phyloP scores from a whole-genome alignment of 495 filamentous ascomycete species.

The Copromyces sp. region DNA sequence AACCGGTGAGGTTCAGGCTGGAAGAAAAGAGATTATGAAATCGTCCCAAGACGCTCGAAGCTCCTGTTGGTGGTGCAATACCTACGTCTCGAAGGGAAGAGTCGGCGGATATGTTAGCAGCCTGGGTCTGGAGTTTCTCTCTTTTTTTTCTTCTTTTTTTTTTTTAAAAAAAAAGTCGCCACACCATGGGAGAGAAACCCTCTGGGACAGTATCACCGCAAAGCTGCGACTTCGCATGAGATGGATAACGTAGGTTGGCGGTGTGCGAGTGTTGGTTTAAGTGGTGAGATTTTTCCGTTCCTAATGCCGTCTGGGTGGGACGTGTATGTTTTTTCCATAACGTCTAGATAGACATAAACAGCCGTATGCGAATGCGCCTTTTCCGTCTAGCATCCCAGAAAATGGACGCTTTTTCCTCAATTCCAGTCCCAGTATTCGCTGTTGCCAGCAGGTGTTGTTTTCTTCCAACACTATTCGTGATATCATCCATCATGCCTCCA shows the following conservation, averaged over 20 bases:
- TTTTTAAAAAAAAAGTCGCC: background rate
- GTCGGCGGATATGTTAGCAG: background rate
- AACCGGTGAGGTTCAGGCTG: background rate
- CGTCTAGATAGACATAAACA: background rate
- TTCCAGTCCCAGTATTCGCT: background rate
- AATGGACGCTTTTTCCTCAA: background rate
- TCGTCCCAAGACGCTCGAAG: background rate
- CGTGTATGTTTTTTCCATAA: background rate
- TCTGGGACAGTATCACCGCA: background rate
- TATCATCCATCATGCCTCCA: background rate
- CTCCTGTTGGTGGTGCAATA: background rate
- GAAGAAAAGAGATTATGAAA: background rate
- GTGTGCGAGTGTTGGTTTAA: background rate
- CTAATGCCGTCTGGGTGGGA: background rate
- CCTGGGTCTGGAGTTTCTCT: background rate
- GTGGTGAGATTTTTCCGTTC: background rate
- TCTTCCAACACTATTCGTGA: background rate
- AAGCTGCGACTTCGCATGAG: background rate
- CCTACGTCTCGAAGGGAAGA: background rate
- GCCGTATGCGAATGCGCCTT: background rate
- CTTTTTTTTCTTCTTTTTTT: too few species aligned
- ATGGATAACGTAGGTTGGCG: background rate
- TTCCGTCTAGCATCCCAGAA: background rate
- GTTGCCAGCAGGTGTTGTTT: background rate
- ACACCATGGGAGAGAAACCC: background rate